A percentile compares a stretch with the other conserved stretches of the same genome.
Evolutionary conservation across 164 flowering plant genomes (phyloP).

Genomic region (Aristolochia californica): DNA sequence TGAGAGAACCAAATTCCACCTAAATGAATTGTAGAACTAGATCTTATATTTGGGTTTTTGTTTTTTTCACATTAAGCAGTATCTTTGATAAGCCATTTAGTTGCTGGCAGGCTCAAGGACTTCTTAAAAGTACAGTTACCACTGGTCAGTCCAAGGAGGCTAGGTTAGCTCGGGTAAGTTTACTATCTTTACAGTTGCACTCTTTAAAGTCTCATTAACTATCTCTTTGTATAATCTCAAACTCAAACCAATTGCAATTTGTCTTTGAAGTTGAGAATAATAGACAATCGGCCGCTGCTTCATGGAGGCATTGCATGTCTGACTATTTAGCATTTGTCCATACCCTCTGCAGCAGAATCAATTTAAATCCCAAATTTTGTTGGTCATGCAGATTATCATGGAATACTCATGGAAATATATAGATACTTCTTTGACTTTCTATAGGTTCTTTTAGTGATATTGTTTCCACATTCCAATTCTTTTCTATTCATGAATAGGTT

Average conservation of each 20-base stretch:
- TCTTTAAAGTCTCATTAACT: not conserved
- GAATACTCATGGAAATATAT: not conserved
- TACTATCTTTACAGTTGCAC: not conserved
- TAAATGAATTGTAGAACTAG: no score
- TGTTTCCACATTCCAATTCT: not conserved
- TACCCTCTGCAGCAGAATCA: not conserved
- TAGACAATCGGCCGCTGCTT: not conserved
- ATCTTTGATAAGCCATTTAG: constrained; percentile 23
- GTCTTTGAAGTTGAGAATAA: no score
- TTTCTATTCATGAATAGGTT: constrained; percentile 35
- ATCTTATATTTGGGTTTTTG: not conserved
- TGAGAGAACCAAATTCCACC: no score
- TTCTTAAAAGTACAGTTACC: constrained; percentile 67
- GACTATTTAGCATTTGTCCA: not conserved
- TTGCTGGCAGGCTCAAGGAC: constrained; percentile 82
- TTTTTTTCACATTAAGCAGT: constrained; percentile 1
- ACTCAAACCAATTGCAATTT: not conserved
- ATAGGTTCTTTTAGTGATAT: not conserved
- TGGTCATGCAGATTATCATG: not conserved
- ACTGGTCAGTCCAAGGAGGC: constrained; percentile 98
- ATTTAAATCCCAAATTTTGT: not conserved
- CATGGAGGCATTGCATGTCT: not conserved
- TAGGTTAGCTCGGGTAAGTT: constrained; percentile 69
- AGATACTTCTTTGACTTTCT: no score
- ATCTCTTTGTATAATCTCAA: not conserved